Base-by-base conservation (phyloP, 2,329 filamentous ascomycete genomes). In the Calonectria leucothoes region DNA sequence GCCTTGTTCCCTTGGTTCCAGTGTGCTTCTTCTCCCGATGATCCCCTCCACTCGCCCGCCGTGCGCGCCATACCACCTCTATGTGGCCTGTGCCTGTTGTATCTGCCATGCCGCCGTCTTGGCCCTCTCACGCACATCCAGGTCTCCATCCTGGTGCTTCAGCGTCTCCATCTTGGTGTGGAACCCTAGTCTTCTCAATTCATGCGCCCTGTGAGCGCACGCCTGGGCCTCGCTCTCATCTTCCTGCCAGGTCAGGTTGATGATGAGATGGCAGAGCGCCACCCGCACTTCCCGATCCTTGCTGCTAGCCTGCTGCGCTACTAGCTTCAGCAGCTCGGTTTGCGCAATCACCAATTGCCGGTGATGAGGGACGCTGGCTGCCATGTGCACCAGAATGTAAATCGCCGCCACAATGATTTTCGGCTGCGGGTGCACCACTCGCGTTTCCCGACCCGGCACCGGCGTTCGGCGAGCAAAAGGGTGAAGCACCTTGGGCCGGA, bases 341-440 rank as follows among this genome's bases (percentile, higher is more conserved):
- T 98, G 95, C 4, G 92, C 89, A 66, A 97, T 91, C 14, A 98
- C 88, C 20, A 95, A 86, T 80, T 96, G 92, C 69, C 95, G 92
- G 83, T 98, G 95, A 35, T 91, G 90, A 4, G 95, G 92, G 15
- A 93, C 88, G 76, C 95, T 95, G 12, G 96, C 96, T 23, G 95
- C 95, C 79, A 98, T 92, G 85, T 98, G 95, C 17, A 97, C 93
- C 63, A 98, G 88, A 70, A 98, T 93, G 82, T 93, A 97, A 33
- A 95, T 91, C 14, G 96, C 93, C 3, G 94, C 90, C 79, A 91
- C 90, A 66, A 98, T 89, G 74, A 98, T 94, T 83, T 95, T 94
- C 29, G 89, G 82, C 75, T 91, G 90, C 11, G 91, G 89, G 73
- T 91, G 88, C 12, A 92, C 82, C 33, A 92, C 84, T 59, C 88